Conservation (phyloP, 495 filamentous ascomycete genomes). For the Aspergillus mulundensis region DNA sequence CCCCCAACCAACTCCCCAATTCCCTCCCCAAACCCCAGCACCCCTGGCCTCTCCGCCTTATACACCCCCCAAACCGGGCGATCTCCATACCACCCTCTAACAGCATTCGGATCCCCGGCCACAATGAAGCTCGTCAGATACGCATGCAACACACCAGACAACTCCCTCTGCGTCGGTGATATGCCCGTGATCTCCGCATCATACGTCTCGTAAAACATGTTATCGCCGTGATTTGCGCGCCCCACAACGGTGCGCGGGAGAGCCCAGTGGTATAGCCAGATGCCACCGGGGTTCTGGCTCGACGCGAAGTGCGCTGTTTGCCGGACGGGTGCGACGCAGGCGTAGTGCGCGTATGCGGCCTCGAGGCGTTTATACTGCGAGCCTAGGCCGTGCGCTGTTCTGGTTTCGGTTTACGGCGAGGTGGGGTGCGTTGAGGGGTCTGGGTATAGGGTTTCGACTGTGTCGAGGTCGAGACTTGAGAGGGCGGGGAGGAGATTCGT, state of each 20-base stretch:
- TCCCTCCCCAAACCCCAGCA: slow-evolving; percentile 57
- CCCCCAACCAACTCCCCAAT: slow-evolving; percentile 56
- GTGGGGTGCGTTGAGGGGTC: slow-evolving; percentile 39
- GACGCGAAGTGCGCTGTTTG: slow-evolving; percentile 55
- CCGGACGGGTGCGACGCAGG: slow-evolving; percentile 61
- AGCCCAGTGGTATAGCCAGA: slow-evolving; percentile 60
- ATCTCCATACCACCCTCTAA: slow-evolving; percentile 20
- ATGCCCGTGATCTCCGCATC: slow-evolving; percentile 37
- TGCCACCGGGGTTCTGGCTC: slow-evolving; percentile 27
- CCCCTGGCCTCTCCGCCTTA: slow-evolving; percentile 11
- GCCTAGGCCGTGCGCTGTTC: slow-evolving; percentile 34
- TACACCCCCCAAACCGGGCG: slow-evolving; percentile 33
- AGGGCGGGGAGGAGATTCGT: slow-evolving; percentile 50
- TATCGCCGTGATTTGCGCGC: slow-evolving; percentile 57
- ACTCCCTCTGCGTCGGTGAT: slow-evolving; percentile 40
- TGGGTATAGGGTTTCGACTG: slow-evolving; percentile 53
- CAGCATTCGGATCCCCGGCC: slow-evolving; percentile 48
- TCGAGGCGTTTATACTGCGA: slow-evolving; percentile 57
- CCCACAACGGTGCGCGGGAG: slow-evolving; percentile 42
- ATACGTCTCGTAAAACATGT: slow-evolving; percentile 54
- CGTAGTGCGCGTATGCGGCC: slow-evolving; percentile 62
- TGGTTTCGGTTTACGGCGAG: slow-evolving; percentile 36
- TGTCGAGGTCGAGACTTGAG: slow-evolving; percentile 28
- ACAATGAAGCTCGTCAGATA: slow-evolving; percentile 54
- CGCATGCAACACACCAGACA: slow-evolving; percentile 51